phyloP scores from a whole-genome alignment of 495 filamentous ascomycete species.

The Letharia lupina region DNA sequence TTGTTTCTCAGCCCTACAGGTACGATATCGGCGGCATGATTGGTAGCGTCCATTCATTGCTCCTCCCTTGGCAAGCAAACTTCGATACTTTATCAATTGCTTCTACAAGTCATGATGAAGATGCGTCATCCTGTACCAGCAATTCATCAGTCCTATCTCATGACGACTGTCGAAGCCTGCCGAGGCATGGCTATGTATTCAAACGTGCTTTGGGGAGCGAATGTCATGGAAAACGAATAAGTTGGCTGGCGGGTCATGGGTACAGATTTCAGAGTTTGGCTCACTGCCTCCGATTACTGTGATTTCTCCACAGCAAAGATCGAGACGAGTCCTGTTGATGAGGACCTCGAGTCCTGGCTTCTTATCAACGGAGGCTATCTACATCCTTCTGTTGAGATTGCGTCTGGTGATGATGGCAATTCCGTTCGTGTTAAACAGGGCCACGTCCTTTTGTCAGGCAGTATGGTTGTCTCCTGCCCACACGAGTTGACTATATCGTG shows the following conservation, averaged over 20 bases:
- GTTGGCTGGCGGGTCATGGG: neutral
- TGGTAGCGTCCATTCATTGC: neutral
- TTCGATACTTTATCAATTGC: neutral
- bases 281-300: neutral
- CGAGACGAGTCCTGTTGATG: neutral
- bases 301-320: neutral
- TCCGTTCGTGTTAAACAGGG: constrained; percentile 14
- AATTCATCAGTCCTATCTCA: neutral
- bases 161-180: neutral
- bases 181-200: neutral
- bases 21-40: neutral
- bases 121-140: neutral
- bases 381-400: constrained; percentile 19
- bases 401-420: constrained; percentile 9
- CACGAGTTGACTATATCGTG: constrained; percentile 22
- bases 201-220: neutral
- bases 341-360: constrained; percentile 19
- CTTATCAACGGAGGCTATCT: constrained; percentile 21
- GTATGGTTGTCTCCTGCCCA: constrained; percentile 24
- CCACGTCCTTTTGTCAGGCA: constrained; percentile 4
- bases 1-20: neutral
- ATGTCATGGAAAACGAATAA: neutral
- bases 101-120: neutral
- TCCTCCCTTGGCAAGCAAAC: neutral
- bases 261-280: neutral